A percentile compares a stretch with the other conserved stretches of the same genome.
These are phyloP conservation scores for Piper longum DNA, from an alignment of 164 flowering plant genomes.

Conservation along the genomic window DNA sequence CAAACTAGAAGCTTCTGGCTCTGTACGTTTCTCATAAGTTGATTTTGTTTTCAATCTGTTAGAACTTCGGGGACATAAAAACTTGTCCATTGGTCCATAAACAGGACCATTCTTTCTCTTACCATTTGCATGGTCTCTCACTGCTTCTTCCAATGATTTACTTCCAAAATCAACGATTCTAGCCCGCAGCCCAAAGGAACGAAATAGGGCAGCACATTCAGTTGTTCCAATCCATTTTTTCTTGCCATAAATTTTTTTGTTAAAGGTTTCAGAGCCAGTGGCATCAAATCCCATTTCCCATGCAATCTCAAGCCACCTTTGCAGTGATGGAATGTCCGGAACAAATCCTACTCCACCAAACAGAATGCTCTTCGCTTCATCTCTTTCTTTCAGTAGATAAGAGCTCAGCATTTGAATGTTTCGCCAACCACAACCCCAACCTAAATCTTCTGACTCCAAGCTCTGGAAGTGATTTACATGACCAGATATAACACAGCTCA, in stretches of 20 bases:
- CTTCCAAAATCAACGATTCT: slow-evolving; percentile 68
- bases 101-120: slow-evolving; percentile 28
- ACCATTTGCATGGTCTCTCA: slow-evolving; percentile 2
- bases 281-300: slow-evolving; percentile 75
- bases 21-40: slow-evolving; percentile 7
- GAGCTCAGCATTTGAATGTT: slow-evolving; percentile 89
- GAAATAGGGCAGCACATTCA: slow-evolving; percentile 81
- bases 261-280: slow-evolving; percentile 42
- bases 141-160: slow-evolving; percentile 16
- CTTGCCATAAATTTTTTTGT: slow-evolving; percentile 45
- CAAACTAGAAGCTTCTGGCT: background rate
- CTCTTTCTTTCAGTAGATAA: slow-evolving; percentile 45
- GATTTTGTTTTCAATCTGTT: slow-evolving; percentile 4
- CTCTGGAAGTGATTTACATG: slow-evolving; percentile 66
- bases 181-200: slow-evolving; percentile 79
- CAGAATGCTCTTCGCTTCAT: slow-evolving; percentile 41
- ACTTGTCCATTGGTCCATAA: slow-evolving; percentile 77
- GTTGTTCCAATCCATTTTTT: slow-evolving; percentile 78
- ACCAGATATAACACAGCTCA: slow-evolving; percentile 32
- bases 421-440: slow-evolving; percentile 99
- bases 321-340: slow-evolving; percentile 70
- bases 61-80: slow-evolving; percentile 16
- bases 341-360: slow-evolving; percentile 75
- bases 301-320: slow-evolving; percentile 90
- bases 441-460: slow-evolving; percentile 39